A percentile compares a stretch with the other conserved stretches of the same genome.
These are phyloP conservation scores for Penicillium sp. DNA, from an alignment of 2,329 filamentous ascomycete species.

Conservation along the genomic window DNA sequence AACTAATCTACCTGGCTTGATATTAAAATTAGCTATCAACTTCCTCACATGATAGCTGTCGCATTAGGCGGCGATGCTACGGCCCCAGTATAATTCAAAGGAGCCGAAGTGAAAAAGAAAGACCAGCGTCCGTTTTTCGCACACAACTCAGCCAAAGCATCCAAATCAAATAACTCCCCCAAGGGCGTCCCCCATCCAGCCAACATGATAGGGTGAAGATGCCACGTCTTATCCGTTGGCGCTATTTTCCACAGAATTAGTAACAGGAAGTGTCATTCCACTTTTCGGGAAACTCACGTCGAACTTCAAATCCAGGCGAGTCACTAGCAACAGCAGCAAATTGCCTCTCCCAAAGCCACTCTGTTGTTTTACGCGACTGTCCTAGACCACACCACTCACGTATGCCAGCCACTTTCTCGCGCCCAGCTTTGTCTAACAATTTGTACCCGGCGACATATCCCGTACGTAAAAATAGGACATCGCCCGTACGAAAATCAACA, in stretches of 20 bases:
- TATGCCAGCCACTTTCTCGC: not conserved
- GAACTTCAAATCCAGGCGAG: not conserved
- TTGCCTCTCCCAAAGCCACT: not conserved
- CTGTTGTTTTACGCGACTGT: not conserved
- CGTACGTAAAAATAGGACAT: constrained; percentile 1
- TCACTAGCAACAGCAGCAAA: constrained; percentile 7
- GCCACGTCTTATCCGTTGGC: constrained; percentile 9
- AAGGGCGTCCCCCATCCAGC: constrained; percentile 46
- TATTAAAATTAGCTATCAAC: too few species aligned
- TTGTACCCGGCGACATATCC: not conserved
- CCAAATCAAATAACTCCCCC: constrained; percentile 46
- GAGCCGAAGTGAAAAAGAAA: constrained; percentile 52
- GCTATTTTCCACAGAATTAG: not conserved
- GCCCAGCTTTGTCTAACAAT: not conserved
- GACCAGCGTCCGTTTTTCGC: constrained; percentile 36
- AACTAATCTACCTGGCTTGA: too few species aligned
- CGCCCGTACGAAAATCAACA: not conserved
- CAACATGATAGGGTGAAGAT: constrained; percentile 6
- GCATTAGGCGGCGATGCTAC: constrained; percentile 44
- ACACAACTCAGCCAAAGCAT: constrained; percentile 38
- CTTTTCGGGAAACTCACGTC: constrained; percentile 1
- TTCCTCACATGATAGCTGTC: constrained; percentile 32
- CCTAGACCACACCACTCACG: constrained; percentile 1
- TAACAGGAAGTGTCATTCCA: too few species aligned
- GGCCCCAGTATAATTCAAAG: constrained; percentile 47